Evolutionary conservation across 768 basidiomycete species (phyloP), one percentile per base, ranked within the genome.

Genomic region (Mycena rosella): DNA sequence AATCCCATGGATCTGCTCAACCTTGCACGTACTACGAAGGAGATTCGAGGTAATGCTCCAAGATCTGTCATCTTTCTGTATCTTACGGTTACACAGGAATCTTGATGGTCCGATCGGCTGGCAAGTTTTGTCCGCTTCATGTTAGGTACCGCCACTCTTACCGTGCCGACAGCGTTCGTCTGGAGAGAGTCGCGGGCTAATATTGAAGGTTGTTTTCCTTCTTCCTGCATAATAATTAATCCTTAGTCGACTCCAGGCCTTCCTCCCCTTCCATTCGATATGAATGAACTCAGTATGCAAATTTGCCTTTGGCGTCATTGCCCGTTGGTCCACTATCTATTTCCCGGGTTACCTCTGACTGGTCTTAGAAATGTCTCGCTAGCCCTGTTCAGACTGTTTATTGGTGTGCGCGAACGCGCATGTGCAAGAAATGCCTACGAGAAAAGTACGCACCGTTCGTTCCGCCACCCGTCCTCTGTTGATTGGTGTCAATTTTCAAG

Each of bases 1-100:
- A 75, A 78, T 40, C 85, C 86, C 4, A 38, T 74, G n/a, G 86
- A 87, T 71, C 77, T 87, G 18, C 79, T 87, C 26, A 77, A 74
- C 54, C 79, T 87, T 22, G 75, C 86, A 18, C 81, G 85, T 18
- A 82, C 83, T 8, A 81, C 81, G 15, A 84, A 77, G 65, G 34
- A 73, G 22, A 74, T 87, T 54, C 82, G 84, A 17, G 67, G 65
- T 67, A n/a, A 18, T 17, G 59, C 26, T 24, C n/a, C 17, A 45
- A 26, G 1, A 5, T 26, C 36, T 15, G 3, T 8, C 20, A 22
- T 1, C 8, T 15, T 32, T 20, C 10, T 14, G 9, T 27, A 47
- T 56, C 44, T 36, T n/a, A 60, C 13, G 40, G n/a, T 9, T 9
- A 6, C 42, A 47, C 45, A 60, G 68, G 61, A 3, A 75, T 87